Percentiles rank a stretch among this genome's conserved stretches.
phyloP scores from a whole-genome alignment of 1,284 basidiomycete genomes.

The Rhodotorula sp. region DNA sequence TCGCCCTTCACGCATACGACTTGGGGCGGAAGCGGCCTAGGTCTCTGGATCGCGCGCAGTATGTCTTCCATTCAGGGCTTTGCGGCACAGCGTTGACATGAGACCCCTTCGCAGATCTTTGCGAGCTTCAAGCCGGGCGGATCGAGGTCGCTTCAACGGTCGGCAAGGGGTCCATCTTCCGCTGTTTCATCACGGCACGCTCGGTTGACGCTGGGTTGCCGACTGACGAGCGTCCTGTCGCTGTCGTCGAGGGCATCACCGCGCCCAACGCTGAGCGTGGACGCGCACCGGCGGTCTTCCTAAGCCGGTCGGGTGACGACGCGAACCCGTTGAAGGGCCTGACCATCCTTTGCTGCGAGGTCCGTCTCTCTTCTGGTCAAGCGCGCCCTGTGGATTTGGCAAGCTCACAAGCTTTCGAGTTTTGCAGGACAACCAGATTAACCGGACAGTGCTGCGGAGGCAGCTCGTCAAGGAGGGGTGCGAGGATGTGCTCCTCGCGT shows the following conservation, averaged over 20 bases:
- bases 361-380: not conserved
- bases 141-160: constrained; percentile 32
- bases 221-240: not conserved
- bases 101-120: constrained; percentile 22
- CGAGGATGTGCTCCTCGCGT: constrained; percentile 21
- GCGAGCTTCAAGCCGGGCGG: constrained; percentile 32
- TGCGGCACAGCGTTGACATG: not conserved
- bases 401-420: not conserved
- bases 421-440: constrained; percentile 33
- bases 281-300: constrained; percentile 11
- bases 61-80: not conserved
- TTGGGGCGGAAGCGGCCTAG: constrained; percentile 30
- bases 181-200: constrained; percentile 34
- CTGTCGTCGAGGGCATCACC: constrained; percentile 32
- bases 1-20: constrained; percentile 35
- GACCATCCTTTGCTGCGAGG: constrained; percentile 32
- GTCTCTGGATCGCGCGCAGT: constrained; percentile 34
- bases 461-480: constrained; percentile 33
- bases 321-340: constrained; percentile 4
- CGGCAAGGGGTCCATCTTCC: constrained; percentile 36
- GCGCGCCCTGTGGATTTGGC: too few relatives aligned
- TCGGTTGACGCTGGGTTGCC: constrained; percentile 25
- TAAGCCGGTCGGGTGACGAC: constrained; percentile 2
- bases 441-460: constrained; percentile 26
- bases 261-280: constrained; percentile 10